Base-by-base conservation (phyloP, 306 rosid species). In the Prunus armeniaca region DNA sequence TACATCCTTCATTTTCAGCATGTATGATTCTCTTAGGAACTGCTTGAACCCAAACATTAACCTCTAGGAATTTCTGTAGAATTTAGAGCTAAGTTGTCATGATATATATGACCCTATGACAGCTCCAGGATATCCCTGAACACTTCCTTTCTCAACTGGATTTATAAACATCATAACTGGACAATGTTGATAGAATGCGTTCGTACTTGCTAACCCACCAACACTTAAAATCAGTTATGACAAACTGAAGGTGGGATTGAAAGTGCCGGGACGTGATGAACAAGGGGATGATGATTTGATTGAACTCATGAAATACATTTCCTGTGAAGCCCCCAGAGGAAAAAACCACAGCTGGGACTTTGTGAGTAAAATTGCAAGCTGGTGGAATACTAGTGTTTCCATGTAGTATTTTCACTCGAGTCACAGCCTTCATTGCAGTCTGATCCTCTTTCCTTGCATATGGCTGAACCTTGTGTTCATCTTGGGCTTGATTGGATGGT, bases 281-380 rank as follows among this genome's bases (percentile, higher is more conserved):
- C 41, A 84, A 64, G 62, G 84, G 82, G n/a, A 77, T 77, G 69
- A 77, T 64, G 73, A 75, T 19, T 51, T 80, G 82, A 22, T 84
- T 78, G 57, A 84, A 80, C 54, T 84, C 82, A 15, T 80, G 84
- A 76, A 84, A 80, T 0, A 84, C 55, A 63, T 80, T 84, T 8
- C 87, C 87, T 3, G 82, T 76, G 65, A 72, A 84, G 70, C 84
- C 82, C 14, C 82, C 71, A 4, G 77, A 71, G 81, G 87, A 76
- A 51, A 84, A 80, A 46, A 84, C 22, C 24, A 77, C 71, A 24
- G 73, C 84, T 3, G 78, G 87, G 70, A 73, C 75, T 11, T 70
- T 27, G 18, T 84, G 82, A 12, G 52, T 12, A 57, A 77, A 80
- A 62, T 73, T 30, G 65, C 84, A 84, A 65, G 22, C 24, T 14